These are phyloP conservation scores for Keithomyces neogunnii DNA, from an alignment of 2,329 filamentous ascomycete genomes.

Conservation along the genomic window DNA sequence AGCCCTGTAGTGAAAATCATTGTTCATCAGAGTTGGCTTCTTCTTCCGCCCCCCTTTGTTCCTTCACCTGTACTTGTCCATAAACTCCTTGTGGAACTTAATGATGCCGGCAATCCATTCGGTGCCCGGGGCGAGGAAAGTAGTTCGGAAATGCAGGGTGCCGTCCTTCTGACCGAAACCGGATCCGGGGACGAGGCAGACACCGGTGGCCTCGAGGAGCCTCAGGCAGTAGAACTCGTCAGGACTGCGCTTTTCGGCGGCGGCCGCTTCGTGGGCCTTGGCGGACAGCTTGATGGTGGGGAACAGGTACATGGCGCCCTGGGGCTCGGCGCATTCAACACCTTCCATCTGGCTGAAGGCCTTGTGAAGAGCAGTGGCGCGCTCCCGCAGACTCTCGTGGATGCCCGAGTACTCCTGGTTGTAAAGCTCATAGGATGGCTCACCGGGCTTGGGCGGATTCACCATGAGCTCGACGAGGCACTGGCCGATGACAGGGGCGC, in stretches of 20 bases:
- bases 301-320: constrained; percentile 99
- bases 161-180: constrained; percentile 93
- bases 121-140: constrained; percentile 91
- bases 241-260: constrained; percentile 60
- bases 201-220: constrained; percentile 85
- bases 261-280: constrained; percentile 70
- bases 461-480: constrained; percentile 97
- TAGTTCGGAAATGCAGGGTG: constrained; percentile 90
- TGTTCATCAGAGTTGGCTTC: not conserved
- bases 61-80: constrained; percentile 62
- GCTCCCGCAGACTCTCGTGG: constrained; percentile 66
- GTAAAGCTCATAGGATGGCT: constrained; percentile 79
- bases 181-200: constrained; percentile 86
- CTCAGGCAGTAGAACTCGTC: constrained; percentile 94
- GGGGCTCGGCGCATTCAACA: constrained; percentile 79
- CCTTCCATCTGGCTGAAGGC: constrained; percentile 95
- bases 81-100: constrained; percentile 86
- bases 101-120: constrained; percentile 85
- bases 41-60: not conserved
- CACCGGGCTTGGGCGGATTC: constrained; percentile 78
- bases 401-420: constrained; percentile 77
- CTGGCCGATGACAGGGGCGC: constrained; percentile 90
- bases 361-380: constrained; percentile 78
- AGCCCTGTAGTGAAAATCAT: not conserved
- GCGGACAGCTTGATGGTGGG: constrained; percentile 76